Conservation (phyloP, 768 basidiomycete genomes). For the Rhizopogon vulgaris region DNA sequence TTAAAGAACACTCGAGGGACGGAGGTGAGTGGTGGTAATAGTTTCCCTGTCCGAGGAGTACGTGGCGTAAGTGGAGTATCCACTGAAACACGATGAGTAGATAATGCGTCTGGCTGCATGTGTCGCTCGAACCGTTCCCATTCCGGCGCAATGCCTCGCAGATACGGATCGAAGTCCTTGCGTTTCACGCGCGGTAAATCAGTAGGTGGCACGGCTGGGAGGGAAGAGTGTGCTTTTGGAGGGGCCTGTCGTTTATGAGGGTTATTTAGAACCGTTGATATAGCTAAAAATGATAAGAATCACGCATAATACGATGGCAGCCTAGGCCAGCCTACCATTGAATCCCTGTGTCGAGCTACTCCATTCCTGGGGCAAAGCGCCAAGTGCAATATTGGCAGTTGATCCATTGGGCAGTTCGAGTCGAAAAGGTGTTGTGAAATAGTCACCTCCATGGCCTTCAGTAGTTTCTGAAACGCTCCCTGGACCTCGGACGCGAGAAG, state of each 20-base stretch:
- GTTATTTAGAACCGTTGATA: slow-evolving; percentile 90
- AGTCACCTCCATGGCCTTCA: slow-evolving; percentile 57
- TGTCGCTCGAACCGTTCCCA: slow-evolving; percentile 68
- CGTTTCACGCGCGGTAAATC: slow-evolving; percentile 75
- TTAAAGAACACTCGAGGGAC: slow-evolving; percentile 84
- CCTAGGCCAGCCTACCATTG: slow-evolving; percentile 54
- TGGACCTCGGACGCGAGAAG: slow-evolving; percentile 52
- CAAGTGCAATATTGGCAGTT: slow-evolving; percentile 38
- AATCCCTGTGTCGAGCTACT: slow-evolving; percentile 82
- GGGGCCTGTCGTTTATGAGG: slow-evolving; percentile 81
- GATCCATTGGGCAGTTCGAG: slow-evolving; percentile 44
- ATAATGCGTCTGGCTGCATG: slow-evolving; percentile 19
- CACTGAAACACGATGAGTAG: slow-evolving; percentile 3
- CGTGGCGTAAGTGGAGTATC: slow-evolving; percentile 15
- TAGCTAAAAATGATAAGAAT: slow-evolving; percentile 48
- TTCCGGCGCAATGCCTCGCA: slow-evolving; percentile 63
- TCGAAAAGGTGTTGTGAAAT: slow-evolving; percentile 38
- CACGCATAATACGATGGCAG: neutral
- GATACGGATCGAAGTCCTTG: slow-evolving; percentile 82
- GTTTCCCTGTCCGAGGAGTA: slow-evolving; percentile 32
- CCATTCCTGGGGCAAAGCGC: slow-evolving; percentile 60
- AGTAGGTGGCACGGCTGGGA: slow-evolving; percentile 67
- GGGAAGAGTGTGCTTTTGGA: slow-evolving; percentile 77
- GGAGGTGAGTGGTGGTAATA: slow-evolving; percentile 63
- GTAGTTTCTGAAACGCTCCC: slow-evolving; percentile 73